Evolutionary conservation across 805 yeast genomes (phyloP), one percentile per base, ranked within the genome.

Genomic region (Yamadazyma takamatsuzukensis): DNA sequence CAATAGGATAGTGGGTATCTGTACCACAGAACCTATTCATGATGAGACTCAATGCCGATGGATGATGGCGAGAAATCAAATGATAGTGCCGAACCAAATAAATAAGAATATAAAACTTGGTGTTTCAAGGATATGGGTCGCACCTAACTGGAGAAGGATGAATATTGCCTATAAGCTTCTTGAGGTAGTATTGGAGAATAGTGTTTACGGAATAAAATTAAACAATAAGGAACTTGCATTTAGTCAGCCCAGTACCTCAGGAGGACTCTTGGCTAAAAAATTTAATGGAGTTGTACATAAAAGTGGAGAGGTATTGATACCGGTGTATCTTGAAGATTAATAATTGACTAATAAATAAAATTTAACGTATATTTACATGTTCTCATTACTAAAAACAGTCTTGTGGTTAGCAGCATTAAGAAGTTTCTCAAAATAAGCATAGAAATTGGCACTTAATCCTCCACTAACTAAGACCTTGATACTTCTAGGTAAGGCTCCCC

Each of bases 231-330:
- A 74, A 37, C 51, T 82, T 13, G 83, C 78, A 1, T 82, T 85
- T 75, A 78, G 85, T 27, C 90, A 82, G 50, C 88, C 89, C 0
- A 76, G 83, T 37, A 72, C 66, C 30, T 66, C 70, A 36, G 90
- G 90, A 0, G 76, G 78, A 2, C 64, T 68, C 36, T 60, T 81
- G 19, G 86, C 88, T 0, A 53, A 51, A 21, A 56, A 49, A 18
- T 80, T 74, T 47, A 78, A 76, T 47, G 78, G 81, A 0, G 73
- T 70, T 1, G 52, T 36, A 17, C 86, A 80, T 48, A 70, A 67
- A 36, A 57, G 70, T 17, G 81, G 81, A 0, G 71, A 66, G 41
- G 39, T 49, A 0, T 53, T 76, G 24, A 56, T 76, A 5, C 80
- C 80, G 0, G 71, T 76, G 1, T 76, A 75, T 46, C 37, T 61